Evolutionary conservation across 768 basidiomycete genomes (phyloP).

Genomic region (Suillus tomentosus): DNA sequence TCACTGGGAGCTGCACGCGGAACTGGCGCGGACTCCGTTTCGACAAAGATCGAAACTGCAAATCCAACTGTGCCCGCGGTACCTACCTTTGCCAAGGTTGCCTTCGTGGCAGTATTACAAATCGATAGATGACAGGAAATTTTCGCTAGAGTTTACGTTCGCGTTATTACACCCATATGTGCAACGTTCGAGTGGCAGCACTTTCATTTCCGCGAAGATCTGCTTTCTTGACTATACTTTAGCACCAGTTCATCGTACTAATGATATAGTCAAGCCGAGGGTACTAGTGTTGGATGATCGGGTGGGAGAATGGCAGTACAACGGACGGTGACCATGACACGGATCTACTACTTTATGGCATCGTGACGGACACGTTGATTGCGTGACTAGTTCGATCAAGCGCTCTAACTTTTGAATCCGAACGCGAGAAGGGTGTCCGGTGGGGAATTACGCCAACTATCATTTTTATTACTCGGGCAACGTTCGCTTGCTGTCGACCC

Average conservation of each 20-base stretch:
- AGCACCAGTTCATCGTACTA: neutral
- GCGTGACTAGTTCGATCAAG: neutral
- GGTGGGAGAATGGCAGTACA: neutral
- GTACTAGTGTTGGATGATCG: neutral
- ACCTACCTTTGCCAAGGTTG: neutral
- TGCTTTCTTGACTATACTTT: neutral
- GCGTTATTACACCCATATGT: neutral
- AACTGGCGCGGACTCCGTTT: neutral
- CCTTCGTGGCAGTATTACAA: neutral
- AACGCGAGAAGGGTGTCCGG: neutral
- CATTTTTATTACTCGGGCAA: neutral
- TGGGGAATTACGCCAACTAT: neutral
- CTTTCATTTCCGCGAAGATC: conserved; percentile 4
- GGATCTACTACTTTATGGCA: conserved; percentile 1
- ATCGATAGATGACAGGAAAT: neutral
- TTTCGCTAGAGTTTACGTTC: neutral
- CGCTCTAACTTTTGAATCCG: neutral
- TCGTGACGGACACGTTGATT: neutral
- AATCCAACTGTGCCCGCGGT: neutral
- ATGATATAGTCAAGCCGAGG: neutral
- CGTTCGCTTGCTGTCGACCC: neutral
- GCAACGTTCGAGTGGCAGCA: neutral
- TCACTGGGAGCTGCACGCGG: neutral
- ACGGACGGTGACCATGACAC: neutral
- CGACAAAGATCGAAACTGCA: neutral